Base-by-base conservation (phyloP, 768 basidiomycete species). In the Trametes maxima region DNA sequence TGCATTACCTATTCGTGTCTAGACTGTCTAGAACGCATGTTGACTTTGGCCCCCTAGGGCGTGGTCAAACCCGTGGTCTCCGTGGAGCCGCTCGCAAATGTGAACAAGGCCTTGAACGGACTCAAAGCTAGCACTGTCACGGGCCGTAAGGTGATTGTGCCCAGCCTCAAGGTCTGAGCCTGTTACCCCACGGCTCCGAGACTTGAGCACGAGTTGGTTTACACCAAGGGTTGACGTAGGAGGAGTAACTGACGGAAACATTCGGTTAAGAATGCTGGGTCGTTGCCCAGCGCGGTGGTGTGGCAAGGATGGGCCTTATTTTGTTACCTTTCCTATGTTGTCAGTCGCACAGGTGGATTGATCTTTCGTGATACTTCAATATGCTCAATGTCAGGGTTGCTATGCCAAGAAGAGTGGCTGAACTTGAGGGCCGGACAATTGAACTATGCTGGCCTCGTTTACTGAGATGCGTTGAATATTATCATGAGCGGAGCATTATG, bases 31-130 rank as follows among this genome's bases (percentile, higher is more conserved):
- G 22, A 3, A 24, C 21, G 4, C 6, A 13, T 5, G 10, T 24
- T 47, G 46, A 24, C 21, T 22, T 25, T 11, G 13, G 3, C 12
- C 22, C n/a, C 21, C 10, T 19, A 63, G 62, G 57, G 62, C 3
- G 21, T 54, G 16, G 24, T 63, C 5, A 49, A 42, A 8, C 62
- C 62, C 21, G 53, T 55, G 16, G 62, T 63, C n/a, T 2, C 44
- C 5, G 24, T 36, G 25, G 56, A 50, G 24, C 62, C 56, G 12
- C 56, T 63, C 2, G 47, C 49, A 35, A 55, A 50, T n/a, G 39
- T 59, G 22, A 59, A 63, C 35, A 16, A 50, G 17, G 45, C 54
- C 24, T 46, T 63, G 36, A 36, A 63, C 19, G 62, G 46, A 6
- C 55, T 62, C 2, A 57, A 48, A 44, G 56, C 55, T 8, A 49